A percentile compares a stretch with the other conserved stretches of the same genome.
These are phyloP conservation scores for Forsythia viridissima DNA, from an alignment of 257 asterid species.

Conservation along the genomic window DNA sequence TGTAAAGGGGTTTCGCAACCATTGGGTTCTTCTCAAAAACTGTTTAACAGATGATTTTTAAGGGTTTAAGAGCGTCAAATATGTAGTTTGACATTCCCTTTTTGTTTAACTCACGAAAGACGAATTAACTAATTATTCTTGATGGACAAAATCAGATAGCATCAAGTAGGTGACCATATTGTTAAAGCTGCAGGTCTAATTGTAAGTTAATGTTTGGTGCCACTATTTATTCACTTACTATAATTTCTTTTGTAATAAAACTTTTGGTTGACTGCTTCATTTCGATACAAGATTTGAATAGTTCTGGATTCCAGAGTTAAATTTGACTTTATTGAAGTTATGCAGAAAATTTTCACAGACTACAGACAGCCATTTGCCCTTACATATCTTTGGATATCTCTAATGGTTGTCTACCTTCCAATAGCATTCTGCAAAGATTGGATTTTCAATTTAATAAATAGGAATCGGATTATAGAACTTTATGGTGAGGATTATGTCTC, in stretches of 20 bases:
- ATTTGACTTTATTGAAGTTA: conserved; percentile 16
- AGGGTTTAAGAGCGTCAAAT: background rate
- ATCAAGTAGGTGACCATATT: background rate
- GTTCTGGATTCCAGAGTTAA: conserved; percentile 3
- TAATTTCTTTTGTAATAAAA: background rate
- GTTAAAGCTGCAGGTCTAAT: background rate
- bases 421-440: conserved; percentile 65
- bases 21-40: no score
- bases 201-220: background rate
- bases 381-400: conserved; percentile 74
- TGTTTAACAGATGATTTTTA: background rate
- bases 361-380: conserved; percentile 81
- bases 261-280: background rate
- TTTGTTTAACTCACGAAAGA: background rate
- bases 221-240: background rate
- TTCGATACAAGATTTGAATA: background rate
- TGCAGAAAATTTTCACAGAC: conserved; percentile 69
- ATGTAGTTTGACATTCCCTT: background rate
- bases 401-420: conserved; percentile 74
- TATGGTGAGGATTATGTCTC: conserved; percentile 28
- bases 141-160: background rate
- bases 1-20: no score
- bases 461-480: conserved; percentile 30
- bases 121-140: background rate
- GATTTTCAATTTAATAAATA: conserved; percentile 36